Base-by-base conservation (phyloP, 129 eudicot genomes). In the Ambrosia trifida region DNA sequence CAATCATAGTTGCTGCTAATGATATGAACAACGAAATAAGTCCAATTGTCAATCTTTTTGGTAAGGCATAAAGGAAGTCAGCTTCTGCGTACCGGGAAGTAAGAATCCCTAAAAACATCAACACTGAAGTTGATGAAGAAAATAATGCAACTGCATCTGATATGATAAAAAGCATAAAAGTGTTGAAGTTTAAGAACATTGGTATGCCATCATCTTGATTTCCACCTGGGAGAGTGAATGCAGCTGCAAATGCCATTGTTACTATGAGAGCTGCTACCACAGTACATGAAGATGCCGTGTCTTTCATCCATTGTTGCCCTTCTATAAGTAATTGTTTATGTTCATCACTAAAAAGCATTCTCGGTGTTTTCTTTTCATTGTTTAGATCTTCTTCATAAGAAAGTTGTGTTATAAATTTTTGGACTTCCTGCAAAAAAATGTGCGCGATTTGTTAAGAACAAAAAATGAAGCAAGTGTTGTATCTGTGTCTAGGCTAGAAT, bases 301-400 rank as follows among this genome's bases (percentile, higher is more conserved):
- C 73, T 65, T 75, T 77, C 87, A 83, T 78, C 87, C 87, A 83
- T 47, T 40, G 35, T 31, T 74, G 76, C 45, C 83, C 86, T 69
- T 24, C 81, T 64, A 66, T 18, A 11, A 70, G 47, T 11, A 83
- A 66, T 5, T 38, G 43, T 49, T 78, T 70, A 76, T 83, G 86
- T 14, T 51, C 72, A 4, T 74, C 31, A 2, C 80, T 61, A 36
- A 82, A 82, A 41, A 78, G 11, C 53, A 61, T 70, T 54, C 71
- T 41, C 36, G 86, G 83, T 6, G 83, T 78, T 54, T 64, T 24
- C 0, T 75, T 64, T 0, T 46, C 9, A 4, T 1, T 5, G 43
- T 82, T 67, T 56, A 14, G 44, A 46, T 60, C 53, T 28, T 63
- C 77, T 69, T 20, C 75, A 24, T 50, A 47, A 5, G 20, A 35